phyloP scores from a whole-genome alignment of 192 early-diverging fungal genomes.

The Coemansia sp. region DNA sequence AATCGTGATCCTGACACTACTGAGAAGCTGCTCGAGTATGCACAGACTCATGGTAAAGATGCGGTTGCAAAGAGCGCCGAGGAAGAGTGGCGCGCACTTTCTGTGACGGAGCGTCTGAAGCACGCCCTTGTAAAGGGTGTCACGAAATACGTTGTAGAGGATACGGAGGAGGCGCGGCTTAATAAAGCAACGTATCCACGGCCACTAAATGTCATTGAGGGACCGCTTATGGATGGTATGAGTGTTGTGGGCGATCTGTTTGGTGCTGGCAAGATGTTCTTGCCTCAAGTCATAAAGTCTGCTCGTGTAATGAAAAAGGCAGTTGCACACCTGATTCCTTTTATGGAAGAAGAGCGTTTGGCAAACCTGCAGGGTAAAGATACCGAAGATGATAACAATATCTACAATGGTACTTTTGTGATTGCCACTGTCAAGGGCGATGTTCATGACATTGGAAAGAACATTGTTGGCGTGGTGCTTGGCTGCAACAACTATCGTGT shows the following conservation, averaged over 20 bases:
- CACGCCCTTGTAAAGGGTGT: conserved; percentile 92
- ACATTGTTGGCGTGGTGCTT: conserved; percentile 94
- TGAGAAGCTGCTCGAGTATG: conserved; percentile 90
- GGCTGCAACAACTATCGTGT: conserved; percentile 98
- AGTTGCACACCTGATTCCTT: conserved; percentile 93
- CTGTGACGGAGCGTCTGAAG: conserved; percentile 73
- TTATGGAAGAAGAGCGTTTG: conserved; percentile 88
- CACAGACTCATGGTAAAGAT: conserved; percentile 72
- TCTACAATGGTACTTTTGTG: conserved; percentile 85
- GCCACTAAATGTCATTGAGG: conserved; percentile 94
- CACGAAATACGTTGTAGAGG: conserved; percentile 88
- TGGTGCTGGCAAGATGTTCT: conserved; percentile 95
- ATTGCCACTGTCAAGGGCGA: conserved; percentile 97
- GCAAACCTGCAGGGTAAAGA: conserved; percentile 62
- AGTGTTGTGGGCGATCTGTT: conserved; percentile 91
- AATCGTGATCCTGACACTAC: conserved; percentile 89
- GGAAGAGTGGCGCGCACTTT: conserved; percentile 80
- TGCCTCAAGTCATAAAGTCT: conserved; percentile 96
- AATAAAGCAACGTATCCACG: conserved; percentile 74
- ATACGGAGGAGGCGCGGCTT: conserved; percentile 89
- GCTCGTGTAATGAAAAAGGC: conserved; percentile 97
- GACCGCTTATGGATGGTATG: conserved; percentile 95
- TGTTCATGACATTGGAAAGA: conserved; percentile 98
- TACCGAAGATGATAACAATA: conserved; percentile 61
- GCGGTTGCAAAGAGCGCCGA: conserved; percentile 69